Conservation (phyloP, 1,284 basidiomycete genomes). For the Lignosus rhinocerotis region DNA sequence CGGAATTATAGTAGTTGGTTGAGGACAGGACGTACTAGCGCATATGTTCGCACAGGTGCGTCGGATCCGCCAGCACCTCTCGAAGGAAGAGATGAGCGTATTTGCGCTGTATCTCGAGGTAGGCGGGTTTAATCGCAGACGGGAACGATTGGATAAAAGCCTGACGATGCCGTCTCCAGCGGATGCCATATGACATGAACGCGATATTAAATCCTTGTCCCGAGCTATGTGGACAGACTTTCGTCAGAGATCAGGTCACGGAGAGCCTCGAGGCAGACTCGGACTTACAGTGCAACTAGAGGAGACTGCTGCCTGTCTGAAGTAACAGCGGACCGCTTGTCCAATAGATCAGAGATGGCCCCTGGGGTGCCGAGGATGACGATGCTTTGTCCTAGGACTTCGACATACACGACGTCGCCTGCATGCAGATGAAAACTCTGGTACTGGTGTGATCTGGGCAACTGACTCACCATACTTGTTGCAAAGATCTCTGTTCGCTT, state of each 20-base stretch:
- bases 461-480: not conserved
- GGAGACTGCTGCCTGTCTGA: not conserved
- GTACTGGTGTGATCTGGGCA: too few relatives aligned
- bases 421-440: not conserved
- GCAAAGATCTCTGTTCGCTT: not conserved
- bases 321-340: conserved; percentile 9
- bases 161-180: conserved; percentile 23
- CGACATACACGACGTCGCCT: conserved; percentile 7
- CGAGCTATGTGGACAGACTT: too few relatives aligned
- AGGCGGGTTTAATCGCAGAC: not conserved
- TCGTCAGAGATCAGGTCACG: too few relatives aligned
- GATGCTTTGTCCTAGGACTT: not conserved
- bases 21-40: not conserved
- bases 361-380: conserved; percentile 1
- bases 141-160: conserved; percentile 9
- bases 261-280: too few relatives aligned
- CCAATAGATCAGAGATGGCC: conserved; percentile 5
- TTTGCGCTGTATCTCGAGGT: not conserved
- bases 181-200: conserved; percentile 16
- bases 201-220: conserved; percentile 21
- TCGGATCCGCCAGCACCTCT: not conserved
- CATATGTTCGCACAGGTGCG: not conserved
- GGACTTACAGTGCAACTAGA: conserved; percentile 3
- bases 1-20: not conserved
- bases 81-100: not conserved